These are phyloP conservation scores for Dichomitus squalens DNA, from an alignment of 1,284 basidiomycete genomes.

Conservation along the genomic window DNA sequence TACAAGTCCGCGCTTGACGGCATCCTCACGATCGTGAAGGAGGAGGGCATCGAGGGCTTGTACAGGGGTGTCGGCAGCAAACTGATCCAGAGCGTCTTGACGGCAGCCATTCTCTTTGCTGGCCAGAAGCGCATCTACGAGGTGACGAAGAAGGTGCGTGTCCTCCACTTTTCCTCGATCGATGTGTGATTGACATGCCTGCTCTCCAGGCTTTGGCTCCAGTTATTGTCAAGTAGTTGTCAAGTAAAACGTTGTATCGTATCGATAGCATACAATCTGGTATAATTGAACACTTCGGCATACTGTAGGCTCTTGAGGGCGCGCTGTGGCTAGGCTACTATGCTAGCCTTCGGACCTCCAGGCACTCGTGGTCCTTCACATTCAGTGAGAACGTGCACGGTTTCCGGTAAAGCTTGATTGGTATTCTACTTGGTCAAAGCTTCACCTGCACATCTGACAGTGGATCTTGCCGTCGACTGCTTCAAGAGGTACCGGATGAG, in stretches of 20 bases:
- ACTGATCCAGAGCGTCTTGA: conserved; percentile 87
- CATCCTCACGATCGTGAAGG: conserved; percentile 67
- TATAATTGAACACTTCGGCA: neutral
- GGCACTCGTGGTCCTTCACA: too few relatives aligned
- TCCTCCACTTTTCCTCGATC: neutral
- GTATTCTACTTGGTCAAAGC: too few relatives aligned
- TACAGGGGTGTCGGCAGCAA: conserved; percentile 88
- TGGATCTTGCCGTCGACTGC: too few relatives aligned
- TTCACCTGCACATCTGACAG: too few relatives aligned
- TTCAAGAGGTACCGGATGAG: too few relatives aligned
- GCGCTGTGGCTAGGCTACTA: too few relatives aligned
- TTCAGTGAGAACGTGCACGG: too few relatives aligned
- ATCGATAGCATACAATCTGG: neutral
- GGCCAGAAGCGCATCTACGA: conserved; percentile 80
- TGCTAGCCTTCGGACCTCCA: too few relatives aligned
- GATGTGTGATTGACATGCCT: neutral
- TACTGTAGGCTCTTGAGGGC: too few relatives aligned
- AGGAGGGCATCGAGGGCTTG: conserved; percentile 80
- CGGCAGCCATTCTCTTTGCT: conserved; percentile 88
- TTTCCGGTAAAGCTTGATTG: too few relatives aligned
- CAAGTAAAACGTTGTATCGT: too few relatives aligned
- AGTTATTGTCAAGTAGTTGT: conserved; percentile 13
- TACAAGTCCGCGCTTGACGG: conserved; percentile 78
- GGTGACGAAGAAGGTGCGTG: conserved; percentile 57
- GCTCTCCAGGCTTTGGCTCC: conserved; percentile 13